phyloP scores from a whole-genome alignment of 352 stramenopile genomes.

The Phytophthora vignae region DNA sequence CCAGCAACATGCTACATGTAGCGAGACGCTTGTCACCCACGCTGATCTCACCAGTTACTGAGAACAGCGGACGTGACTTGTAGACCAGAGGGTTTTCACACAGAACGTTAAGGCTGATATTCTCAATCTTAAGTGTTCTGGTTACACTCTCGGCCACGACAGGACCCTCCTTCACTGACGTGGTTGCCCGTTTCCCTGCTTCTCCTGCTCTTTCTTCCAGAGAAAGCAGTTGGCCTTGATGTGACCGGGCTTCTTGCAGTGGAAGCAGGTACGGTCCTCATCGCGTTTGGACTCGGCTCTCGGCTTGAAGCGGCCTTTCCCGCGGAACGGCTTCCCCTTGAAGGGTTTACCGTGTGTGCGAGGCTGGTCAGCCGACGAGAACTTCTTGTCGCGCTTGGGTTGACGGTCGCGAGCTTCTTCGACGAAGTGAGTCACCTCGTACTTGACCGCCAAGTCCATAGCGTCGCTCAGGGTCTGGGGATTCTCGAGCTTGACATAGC shows the following conservation, averaged over 20 bases:
- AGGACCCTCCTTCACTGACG: not conserved
- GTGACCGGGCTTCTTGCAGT: not conserved
- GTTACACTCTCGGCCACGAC: not conserved
- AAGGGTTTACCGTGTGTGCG: not conserved
- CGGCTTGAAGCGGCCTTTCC: too few relatives aligned
- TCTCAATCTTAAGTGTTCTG: not conserved
- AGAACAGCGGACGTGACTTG: too few relatives aligned
- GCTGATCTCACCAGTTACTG: too few relatives aligned
- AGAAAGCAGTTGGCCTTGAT: not conserved
- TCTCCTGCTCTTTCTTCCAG: not conserved
- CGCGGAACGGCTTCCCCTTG: not conserved
- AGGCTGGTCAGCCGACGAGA: not conserved
- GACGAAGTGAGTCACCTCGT: constrained; percentile 5
- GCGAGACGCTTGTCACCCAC: too few relatives aligned
- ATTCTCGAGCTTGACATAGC: constrained; percentile 11
- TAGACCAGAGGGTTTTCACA: too few relatives aligned
- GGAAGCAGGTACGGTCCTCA: not conserved
- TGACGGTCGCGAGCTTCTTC: not conserved
- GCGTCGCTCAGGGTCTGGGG: constrained; percentile 3
- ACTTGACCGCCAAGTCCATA: constrained; percentile 16
- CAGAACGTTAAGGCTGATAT: not conserved
- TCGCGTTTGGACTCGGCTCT: not conserved
- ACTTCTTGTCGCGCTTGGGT: not conserved
- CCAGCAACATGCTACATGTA: too few relatives aligned
- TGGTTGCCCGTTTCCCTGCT: not conserved